phyloP scores from a whole-genome alignment of 2,329 filamentous ascomycete species.

The Rhytidhysteron rufulum region DNA sequence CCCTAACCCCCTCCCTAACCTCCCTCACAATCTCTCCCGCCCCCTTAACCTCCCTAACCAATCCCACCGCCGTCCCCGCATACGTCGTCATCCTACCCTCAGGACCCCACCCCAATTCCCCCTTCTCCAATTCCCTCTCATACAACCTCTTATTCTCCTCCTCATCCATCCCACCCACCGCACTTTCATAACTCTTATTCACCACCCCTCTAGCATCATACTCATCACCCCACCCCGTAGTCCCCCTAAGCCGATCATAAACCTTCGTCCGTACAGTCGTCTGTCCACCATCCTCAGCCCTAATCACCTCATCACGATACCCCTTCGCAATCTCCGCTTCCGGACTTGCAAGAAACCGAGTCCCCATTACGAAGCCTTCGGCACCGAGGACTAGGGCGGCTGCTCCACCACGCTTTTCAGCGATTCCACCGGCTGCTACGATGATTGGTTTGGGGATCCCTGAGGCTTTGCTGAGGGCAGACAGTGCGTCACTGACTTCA shows the following conservation, averaged over 20 bases:
- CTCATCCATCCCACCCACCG: constrained; percentile 35
- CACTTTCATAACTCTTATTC: constrained; percentile 51
- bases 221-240: constrained; percentile 53
- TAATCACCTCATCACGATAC: constrained; percentile 46
- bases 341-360: constrained; percentile 55
- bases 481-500: constrained; percentile 51
- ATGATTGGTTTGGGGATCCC: constrained; percentile 31
- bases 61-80: constrained; percentile 59
- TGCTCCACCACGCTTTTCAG: constrained; percentile 53
- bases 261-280: constrained; percentile 49
- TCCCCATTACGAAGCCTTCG: constrained; percentile 57
- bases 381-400: constrained; percentile 54
- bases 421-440: constrained; percentile 59
- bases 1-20: constrained; percentile 37
- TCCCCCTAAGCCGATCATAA: constrained; percentile 54
- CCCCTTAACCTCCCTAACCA: constrained; percentile 49
- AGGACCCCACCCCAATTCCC: constrained; percentile 50
- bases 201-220: constrained; percentile 58
- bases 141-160: constrained; percentile 45
- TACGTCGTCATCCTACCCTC: constrained; percentile 57
- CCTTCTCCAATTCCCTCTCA: constrained; percentile 46
- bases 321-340: constrained; percentile 47
- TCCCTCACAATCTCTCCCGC: constrained; percentile 53
- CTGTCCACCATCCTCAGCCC: constrained; percentile 48
- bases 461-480: constrained; percentile 12